Evolutionary conservation across 192 early-diverging fungal genomes (phyloP).

Genomic region (Mortierella claussenii): DNA sequence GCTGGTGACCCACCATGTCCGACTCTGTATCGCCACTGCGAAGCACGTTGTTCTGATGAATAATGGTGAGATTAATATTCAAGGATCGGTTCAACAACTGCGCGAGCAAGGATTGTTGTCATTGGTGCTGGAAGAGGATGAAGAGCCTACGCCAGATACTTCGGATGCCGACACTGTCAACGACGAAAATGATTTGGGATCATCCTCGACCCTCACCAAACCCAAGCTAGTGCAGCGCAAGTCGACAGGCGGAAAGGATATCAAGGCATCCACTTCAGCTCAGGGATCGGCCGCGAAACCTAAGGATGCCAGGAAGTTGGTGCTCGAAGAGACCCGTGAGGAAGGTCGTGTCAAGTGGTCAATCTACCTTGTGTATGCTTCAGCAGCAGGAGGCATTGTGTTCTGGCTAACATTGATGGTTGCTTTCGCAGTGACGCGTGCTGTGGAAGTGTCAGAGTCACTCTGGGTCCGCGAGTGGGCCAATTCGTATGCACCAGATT

Average conservation of each 20-base stretch:
- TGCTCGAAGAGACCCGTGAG: conserved; percentile 84
- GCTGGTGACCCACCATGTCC: conserved; percentile 86
- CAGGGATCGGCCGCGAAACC: background rate
- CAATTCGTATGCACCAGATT: conserved; percentile 37
- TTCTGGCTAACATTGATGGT: conserved; percentile 67
- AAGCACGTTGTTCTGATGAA: conserved; percentile 62
- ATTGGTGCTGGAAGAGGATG: conserved; percentile 51
- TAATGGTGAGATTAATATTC: conserved; percentile 56
- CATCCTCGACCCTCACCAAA: conserved; percentile 9
- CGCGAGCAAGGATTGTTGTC: conserved; percentile 38
- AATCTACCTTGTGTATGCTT: conserved; percentile 80
- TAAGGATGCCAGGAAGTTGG: conserved; percentile 62
- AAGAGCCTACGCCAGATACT: conserved; percentile 18
- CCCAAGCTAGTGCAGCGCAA: conserved; percentile 48
- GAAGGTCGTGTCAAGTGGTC: conserved; percentile 77
- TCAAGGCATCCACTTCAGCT: background rate
- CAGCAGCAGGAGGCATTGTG: conserved; percentile 63
- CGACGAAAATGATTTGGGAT: conserved; percentile 32
- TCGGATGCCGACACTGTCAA: conserved; percentile 39
- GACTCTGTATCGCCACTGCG: conserved; percentile 65
- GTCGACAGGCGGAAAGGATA: conserved; percentile 52
- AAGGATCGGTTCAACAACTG: conserved; percentile 43
- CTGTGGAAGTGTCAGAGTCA: conserved; percentile 57
- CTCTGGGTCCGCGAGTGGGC: conserved; percentile 66
- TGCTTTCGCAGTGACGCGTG: conserved; percentile 53